Evolutionary conservation across 805 yeast genomes (phyloP).

Genomic region (Isabelozyma heimii): DNA sequence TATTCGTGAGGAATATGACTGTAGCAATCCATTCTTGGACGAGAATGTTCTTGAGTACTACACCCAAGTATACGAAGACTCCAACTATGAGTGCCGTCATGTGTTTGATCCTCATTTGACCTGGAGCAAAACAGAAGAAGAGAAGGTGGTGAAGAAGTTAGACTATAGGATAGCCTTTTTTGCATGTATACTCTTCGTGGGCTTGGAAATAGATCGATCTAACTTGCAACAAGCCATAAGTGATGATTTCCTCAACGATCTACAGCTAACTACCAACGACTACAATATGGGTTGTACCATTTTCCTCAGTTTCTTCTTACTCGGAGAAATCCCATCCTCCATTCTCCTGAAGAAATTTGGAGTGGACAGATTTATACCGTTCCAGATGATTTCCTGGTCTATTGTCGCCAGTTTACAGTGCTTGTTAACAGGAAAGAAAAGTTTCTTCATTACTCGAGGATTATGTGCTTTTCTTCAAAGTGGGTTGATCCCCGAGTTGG

Average conservation of each 20-base stretch:
- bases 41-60: conserved; percentile 29
- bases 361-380: conserved; percentile 59
- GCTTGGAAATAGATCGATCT: conserved; percentile 42
- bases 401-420: conserved; percentile 14
- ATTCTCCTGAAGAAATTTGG: conserved; percentile 59
- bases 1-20: conserved; percentile 15
- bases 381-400: conserved; percentile 24
- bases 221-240: conserved; percentile 20
- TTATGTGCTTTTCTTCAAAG: conserved; percentile 32
- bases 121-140: conserved; percentile 4
- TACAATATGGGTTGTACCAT: conserved; percentile 41
- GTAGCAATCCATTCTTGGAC: conserved; percentile 15
- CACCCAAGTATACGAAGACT: conserved; percentile 24
- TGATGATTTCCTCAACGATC: conserved; percentile 27
- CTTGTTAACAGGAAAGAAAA: conserved; percentile 17
- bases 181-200: conserved; percentile 33
- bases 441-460: conserved; percentile 26
- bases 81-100: conserved; percentile 29
- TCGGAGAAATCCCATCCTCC: conserved; percentile 56
- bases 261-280: conserved; percentile 32
- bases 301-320: conserved; percentile 37
- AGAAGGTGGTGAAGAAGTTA: conserved; percentile 1
- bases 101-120: conserved; percentile 6
- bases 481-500: conserved; percentile 30
- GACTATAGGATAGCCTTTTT: conserved; percentile 1